Conservation (phyloP, 768 basidiomycete genomes). For the Termitomyces sp. region DNA sequence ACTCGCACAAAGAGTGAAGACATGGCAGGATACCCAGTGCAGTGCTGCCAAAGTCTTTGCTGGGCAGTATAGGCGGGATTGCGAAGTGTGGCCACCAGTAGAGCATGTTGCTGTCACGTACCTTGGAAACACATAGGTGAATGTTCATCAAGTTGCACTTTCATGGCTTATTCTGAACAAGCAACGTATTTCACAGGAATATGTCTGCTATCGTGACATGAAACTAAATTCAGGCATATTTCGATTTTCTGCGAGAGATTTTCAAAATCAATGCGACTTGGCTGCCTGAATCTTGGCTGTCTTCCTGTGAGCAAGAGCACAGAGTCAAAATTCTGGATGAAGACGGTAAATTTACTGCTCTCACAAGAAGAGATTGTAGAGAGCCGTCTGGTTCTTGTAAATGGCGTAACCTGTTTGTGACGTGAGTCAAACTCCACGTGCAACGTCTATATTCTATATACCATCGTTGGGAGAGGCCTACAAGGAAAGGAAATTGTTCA, state of each 20-base stretch:
- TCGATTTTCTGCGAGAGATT: neutral
- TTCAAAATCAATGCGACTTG: slow-evolving; percentile 22
- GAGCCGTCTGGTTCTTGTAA: slow-evolving; percentile 48
- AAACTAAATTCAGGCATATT: neutral
- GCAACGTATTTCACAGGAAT: neutral
- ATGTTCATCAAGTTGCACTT: neutral
- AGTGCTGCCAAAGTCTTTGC: slow-evolving; percentile 25
- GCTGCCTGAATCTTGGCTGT: slow-evolving; percentile 30
- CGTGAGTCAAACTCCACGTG: neutral
- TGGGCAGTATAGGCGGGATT: slow-evolving; percentile 14
- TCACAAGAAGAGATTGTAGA: slow-evolving; percentile 52
- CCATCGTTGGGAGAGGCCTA: slow-evolving; percentile 57
- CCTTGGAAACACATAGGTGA: slow-evolving; percentile 9
- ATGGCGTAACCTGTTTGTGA: slow-evolving; percentile 37
- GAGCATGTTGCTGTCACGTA: slow-evolving; percentile 18
- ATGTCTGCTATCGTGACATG: neutral
- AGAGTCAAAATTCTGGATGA: neutral
- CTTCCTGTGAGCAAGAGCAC: slow-evolving; percentile 19
- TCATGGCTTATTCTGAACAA: neutral
- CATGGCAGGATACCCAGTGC: slow-evolving; percentile 43
- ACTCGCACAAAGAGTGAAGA: slow-evolving; percentile 31
- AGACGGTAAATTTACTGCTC: slow-evolving; percentile 11
- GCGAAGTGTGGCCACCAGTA: slow-evolving; percentile 15
- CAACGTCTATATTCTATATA: slow-evolving; percentile 10
- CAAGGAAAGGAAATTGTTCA: neutral